Percentiles rank a stretch among this genome's conserved stretches.
Conservation (phyloP, 345 rosid species). For the Eutrema heterophyllum region DNA sequence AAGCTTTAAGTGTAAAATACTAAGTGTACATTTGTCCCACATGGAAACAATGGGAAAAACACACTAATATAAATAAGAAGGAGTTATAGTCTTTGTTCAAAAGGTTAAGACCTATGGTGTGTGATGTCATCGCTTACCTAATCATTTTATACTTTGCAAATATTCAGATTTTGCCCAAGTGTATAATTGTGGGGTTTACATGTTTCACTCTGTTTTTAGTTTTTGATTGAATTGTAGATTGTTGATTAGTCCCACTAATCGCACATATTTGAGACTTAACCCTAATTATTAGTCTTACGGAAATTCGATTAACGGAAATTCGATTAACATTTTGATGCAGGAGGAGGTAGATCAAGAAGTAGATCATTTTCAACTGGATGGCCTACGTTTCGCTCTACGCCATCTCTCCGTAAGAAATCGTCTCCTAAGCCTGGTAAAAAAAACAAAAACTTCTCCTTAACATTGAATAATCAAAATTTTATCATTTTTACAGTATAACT, state of each 20-base stretch:
- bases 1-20: too few relatives aligned
- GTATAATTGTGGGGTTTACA: too few relatives aligned
- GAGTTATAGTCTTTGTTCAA: too few relatives aligned
- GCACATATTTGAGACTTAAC: not conserved
- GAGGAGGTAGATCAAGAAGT: not conserved
- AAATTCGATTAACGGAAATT: not conserved
- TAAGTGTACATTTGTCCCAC: too few relatives aligned
- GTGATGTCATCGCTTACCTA: too few relatives aligned
- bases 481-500: not conserved
- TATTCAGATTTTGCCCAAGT: too few relatives aligned
- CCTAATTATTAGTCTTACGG: not conserved
- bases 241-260: not conserved
- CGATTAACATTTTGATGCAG: not conserved
- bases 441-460: not conserved
- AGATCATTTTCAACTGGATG: slow-evolving; percentile 1
- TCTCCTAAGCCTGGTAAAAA: not conserved
- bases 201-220: not conserved
- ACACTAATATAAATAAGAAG: too few relatives aligned
- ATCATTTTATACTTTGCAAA: too few relatives aligned
- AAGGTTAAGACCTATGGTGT: too few relatives aligned
- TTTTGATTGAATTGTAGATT: not conserved
- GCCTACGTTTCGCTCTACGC: not conserved
- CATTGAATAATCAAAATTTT: not conserved
- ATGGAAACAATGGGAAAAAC: too few relatives aligned
- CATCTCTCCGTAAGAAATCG: not conserved